Conservation (phyloP, 2,329 filamentous ascomycete species). For the Aspergillus intermedius region DNA sequence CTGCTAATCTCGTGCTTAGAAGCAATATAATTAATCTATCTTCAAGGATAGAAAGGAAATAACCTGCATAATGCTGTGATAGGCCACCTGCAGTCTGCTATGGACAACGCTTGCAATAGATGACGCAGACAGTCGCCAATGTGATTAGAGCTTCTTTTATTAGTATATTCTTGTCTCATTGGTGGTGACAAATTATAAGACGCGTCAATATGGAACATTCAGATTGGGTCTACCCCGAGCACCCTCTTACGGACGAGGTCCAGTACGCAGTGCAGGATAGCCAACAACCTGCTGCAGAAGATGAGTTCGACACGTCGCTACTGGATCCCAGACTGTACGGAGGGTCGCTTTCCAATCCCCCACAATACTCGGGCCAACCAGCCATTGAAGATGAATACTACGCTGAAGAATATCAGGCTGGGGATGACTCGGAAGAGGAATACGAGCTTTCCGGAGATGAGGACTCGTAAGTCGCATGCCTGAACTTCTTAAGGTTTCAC, state of each 20-base stretch:
- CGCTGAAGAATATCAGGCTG: constrained; percentile 4
- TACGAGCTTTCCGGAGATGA: constrained; percentile 21
- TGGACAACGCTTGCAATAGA: too few species aligned
- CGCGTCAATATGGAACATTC: not conserved
- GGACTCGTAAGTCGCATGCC: constrained; percentile 6
- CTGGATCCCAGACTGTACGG: constrained; percentile 30
- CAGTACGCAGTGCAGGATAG: constrained; percentile 26
- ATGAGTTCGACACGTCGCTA: constrained; percentile 17
- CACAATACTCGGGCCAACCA: constrained; percentile 9
- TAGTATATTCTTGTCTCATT: not conserved
- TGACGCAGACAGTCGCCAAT: too few species aligned
- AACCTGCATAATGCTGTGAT: too few species aligned
- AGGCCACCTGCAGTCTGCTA: too few species aligned
- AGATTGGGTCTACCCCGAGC: constrained; percentile 15
- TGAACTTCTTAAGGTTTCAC: not conserved
- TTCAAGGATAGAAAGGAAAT: too few species aligned
- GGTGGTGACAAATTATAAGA: not conserved
- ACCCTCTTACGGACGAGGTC: constrained; percentile 9
- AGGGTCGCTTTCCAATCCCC: constrained; percentile 13
- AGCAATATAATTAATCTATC: too few species aligned
- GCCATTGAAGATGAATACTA: constrained; percentile 8
- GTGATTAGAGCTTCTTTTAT: not conserved
- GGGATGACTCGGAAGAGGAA: constrained; percentile 16
- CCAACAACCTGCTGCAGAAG: constrained; percentile 9
- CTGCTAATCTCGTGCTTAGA: too few species aligned